Conservation (phyloP, 129 eudicot species). For the Lactuca saligna region DNA sequence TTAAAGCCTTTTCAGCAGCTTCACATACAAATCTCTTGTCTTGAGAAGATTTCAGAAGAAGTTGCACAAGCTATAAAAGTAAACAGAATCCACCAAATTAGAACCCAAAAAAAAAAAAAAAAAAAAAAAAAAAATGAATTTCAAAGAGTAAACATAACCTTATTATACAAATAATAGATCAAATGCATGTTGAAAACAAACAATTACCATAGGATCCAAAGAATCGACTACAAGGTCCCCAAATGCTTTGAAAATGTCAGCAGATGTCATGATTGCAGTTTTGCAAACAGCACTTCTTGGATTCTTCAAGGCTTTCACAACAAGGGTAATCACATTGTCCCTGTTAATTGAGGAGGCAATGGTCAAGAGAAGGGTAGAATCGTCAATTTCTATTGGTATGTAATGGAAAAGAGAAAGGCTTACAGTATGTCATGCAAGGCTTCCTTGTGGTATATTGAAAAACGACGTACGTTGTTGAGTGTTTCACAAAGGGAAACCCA, state of each 20-base stretch:
- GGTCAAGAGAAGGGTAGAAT: background rate
- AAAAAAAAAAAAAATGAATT: conserved; percentile 7
- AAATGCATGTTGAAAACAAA: background rate
- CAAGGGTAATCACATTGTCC: conserved; percentile 55
- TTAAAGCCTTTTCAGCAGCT: conserved; percentile 79
- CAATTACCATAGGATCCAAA: conserved; percentile 68
- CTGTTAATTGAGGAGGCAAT: conserved; percentile 32
- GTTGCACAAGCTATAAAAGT: conserved; percentile 62
- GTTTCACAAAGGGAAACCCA: conserved; percentile 78
- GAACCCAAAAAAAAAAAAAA: conserved; percentile 15
- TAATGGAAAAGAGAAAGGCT: conserved; percentile 21
- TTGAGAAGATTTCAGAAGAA: conserved; percentile 90
- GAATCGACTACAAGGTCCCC: conserved; percentile 59
- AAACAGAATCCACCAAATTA: conserved; percentile 5
- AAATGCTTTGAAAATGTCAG: conserved; percentile 74
- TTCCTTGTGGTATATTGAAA: conserved; percentile 72
- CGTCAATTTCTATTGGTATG: background rate
- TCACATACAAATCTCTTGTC: conserved; percentile 90
- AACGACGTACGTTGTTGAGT: conserved; percentile 68
- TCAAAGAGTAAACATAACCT: background rate
- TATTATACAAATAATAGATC: too few relatives aligned
- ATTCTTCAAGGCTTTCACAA: conserved; percentile 79
- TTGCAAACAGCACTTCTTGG: conserved; percentile 95
- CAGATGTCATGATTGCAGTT: conserved; percentile 75
- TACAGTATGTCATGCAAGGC: conserved; percentile 52